Evolutionary conservation across 257 asterid genomes (phyloP), one percentile per base, ranked within the genome.

Genomic region (Anisodus tanguticus): DNA sequence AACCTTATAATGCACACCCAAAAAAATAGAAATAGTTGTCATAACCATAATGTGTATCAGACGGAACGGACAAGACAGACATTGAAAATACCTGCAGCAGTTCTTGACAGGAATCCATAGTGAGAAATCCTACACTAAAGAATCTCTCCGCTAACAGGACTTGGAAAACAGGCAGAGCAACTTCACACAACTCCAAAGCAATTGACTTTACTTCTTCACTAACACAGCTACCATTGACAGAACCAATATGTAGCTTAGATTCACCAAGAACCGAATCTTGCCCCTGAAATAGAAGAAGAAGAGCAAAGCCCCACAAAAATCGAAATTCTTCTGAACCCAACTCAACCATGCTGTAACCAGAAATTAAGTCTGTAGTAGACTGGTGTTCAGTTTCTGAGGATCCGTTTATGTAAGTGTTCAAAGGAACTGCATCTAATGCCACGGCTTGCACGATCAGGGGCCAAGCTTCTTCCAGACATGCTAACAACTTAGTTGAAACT

Each of bases 401-500:
- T 81, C 86, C 93, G 81, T 89, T 89, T 83, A 77, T 54, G 87
- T 69, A 83, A 81, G 89, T 86, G 83, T 88, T 89, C 47, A 59
- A 88, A 72, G 98, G 98, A 82, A 94, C 95, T 45, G 99, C 98
- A 91, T 97, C 99, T 86, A 97, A 90, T 79, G 91, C 95, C 87
- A 93, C 86, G 51, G 99, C 99, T 88, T 93, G 99, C 84, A 97
- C 88, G 91, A 97, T 93, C 69, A 89, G 88, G 49, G 98, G 98
- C 98, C 99, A 97, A 86, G 99, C 98, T 93, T 97, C 99, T 89
- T 93, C 95, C 80, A 97, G 90, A 85, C 98, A 97, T 66, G 97
- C 94, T 84, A 88, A 88, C 92, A 97, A 86, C 89, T 90, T 92
- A 85, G 91, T 87, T 90, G 97, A 95, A 86, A 91, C 97, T 87